These are phyloP conservation scores for Zostera marina DNA, from an alignment of 116 monocot genomes.

Conservation along the genomic window DNA sequence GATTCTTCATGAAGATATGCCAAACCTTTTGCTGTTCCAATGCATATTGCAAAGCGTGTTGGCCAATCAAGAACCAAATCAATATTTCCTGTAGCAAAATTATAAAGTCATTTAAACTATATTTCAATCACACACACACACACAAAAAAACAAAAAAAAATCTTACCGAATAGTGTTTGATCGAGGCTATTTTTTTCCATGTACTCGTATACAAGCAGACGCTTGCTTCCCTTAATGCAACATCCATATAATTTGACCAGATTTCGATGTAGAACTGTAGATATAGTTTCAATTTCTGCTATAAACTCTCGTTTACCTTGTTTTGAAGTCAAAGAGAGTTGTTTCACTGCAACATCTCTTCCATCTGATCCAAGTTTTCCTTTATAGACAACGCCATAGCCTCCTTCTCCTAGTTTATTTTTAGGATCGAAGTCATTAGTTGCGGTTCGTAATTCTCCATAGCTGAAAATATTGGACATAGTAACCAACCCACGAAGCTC, in stretches of 20 bases:
- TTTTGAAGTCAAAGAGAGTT: not conserved
- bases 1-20: slow-evolving; percentile 4
- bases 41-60: not conserved
- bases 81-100: not conserved
- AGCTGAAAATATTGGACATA: slow-evolving; percentile 9
- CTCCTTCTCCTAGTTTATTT: slow-evolving; percentile 61
- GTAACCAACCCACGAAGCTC: not conserved
- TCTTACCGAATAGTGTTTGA: slow-evolving; percentile 56
- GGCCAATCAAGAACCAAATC: not conserved
- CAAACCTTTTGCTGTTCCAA: slow-evolving; percentile 1
- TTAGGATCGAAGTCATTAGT: slow-evolving; percentile 18
- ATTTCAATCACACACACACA: not conserved
- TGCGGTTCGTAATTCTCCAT: slow-evolving; percentile 7
- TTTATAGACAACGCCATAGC: slow-evolving; percentile 50
- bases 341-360: not conserved
- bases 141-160: too few species aligned
- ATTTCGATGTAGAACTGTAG: slow-evolving; percentile 66
- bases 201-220: slow-evolving; percentile 65
- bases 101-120: not conserved
- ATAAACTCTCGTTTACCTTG: slow-evolving; percentile 1
- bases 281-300: slow-evolving; percentile 39
- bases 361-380: not conserved
- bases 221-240: slow-evolving; percentile 47
- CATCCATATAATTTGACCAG: slow-evolving; percentile 70
- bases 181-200: slow-evolving; percentile 64